phyloP scores from a whole-genome alignment of 495 filamentous ascomycete species.

The Chaetomidium leptoderma region DNA sequence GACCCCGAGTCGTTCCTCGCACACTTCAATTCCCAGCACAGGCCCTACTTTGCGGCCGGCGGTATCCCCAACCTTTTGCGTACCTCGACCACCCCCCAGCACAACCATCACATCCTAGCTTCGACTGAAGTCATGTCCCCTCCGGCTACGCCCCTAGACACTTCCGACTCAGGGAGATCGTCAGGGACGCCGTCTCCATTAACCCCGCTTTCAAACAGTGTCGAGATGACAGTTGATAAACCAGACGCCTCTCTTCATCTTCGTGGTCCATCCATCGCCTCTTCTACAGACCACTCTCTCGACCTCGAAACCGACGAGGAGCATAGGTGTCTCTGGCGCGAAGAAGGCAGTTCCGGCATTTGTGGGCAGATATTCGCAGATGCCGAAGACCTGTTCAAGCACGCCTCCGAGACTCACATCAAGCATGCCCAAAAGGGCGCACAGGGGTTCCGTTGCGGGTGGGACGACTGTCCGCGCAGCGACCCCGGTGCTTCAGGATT shows the following conservation, averaged over 20 bases:
- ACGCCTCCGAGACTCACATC: conserved; percentile 30
- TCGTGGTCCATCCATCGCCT: conserved; percentile 21
- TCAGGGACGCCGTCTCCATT: conserved; percentile 28
- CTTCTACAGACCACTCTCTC: conserved; percentile 12
- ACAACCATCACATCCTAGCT: conserved; percentile 5
- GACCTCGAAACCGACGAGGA: conserved; percentile 16
- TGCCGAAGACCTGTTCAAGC: conserved; percentile 31
- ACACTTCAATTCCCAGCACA: conserved; percentile 33
- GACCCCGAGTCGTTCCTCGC: conserved; percentile 29
- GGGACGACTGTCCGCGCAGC: conserved; percentile 41
- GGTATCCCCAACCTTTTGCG: background rate
- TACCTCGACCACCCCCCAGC: background rate
- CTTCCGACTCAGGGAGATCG: conserved; percentile 28
- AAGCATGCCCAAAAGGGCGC: conserved; percentile 32
- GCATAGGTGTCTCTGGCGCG: conserved; percentile 34
- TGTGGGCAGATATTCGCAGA: conserved; percentile 27
- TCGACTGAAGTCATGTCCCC: conserved; percentile 26
- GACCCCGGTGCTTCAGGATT: conserved; percentile 42
- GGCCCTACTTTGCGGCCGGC: conserved; percentile 20
- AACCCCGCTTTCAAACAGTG: conserved; percentile 25
- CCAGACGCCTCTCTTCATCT: conserved; percentile 4
- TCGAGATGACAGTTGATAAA: conserved; percentile 26
- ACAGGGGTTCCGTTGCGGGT: conserved; percentile 33
- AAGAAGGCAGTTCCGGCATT: conserved; percentile 20
- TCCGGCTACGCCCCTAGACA: conserved; percentile 28